A percentile compares a stretch with the other conserved stretches of the same genome.
Conservation (phyloP, 176 grass and related monocot genomes). For the Saccharum officinarum region DNA sequence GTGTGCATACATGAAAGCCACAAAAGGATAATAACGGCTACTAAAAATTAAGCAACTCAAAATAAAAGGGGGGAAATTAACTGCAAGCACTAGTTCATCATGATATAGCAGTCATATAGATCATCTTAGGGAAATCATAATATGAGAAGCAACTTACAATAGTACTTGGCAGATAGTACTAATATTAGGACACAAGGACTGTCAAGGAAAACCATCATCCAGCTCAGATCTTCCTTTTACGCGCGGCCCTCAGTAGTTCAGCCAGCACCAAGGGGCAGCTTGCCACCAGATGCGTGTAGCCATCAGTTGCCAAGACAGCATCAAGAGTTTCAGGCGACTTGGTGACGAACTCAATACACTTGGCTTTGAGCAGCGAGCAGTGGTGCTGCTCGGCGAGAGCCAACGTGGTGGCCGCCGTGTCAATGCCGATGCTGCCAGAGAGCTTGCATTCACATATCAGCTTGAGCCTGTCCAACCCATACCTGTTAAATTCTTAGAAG, state of each 20-base stretch:
- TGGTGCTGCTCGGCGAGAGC: slow-evolving; percentile 48
- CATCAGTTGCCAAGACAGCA: not conserved
- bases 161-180: not conserved
- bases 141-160: not conserved
- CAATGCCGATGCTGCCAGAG: slow-evolving; percentile 15
- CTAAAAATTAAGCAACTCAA: too few relatives aligned
- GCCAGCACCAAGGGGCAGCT: slow-evolving; percentile 7
- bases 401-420: slow-evolving; percentile 32
- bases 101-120: not conserved
- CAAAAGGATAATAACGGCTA: too few relatives aligned
- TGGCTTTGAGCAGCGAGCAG: slow-evolving; percentile 49
- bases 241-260: not conserved
- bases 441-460: slow-evolving; percentile 47
- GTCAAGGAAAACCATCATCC: not conserved
- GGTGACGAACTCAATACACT: slow-evolving; percentile 44
- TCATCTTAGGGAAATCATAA: not conserved
- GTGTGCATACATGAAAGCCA: not conserved
- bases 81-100: too few relatives aligned
- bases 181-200: not conserved
- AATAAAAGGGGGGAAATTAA: too few relatives aligned
- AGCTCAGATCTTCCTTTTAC: not conserved
- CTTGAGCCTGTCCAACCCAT: slow-evolving; percentile 48
- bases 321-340: slow-evolving; percentile 8
- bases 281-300: not conserved
- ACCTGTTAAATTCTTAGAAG: not conserved